Conservation (phyloP, 345 rosid genomes). For the Crucihimalaya himalaica region DNA sequence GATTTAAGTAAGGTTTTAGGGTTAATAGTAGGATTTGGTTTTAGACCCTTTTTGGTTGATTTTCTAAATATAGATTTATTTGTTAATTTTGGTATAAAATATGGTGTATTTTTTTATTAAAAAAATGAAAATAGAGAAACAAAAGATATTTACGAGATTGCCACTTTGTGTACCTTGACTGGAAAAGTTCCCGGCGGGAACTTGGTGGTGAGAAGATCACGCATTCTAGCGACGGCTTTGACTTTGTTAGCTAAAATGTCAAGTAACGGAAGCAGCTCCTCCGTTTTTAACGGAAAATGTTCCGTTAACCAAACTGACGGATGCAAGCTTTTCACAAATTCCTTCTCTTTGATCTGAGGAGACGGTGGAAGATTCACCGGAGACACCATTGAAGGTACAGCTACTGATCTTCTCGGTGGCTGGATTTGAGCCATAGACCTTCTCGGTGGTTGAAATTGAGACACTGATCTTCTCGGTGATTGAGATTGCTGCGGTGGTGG, state of each 20-base stretch:
- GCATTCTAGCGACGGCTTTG: slow-evolving; percentile 89
- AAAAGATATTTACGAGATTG: slow-evolving; percentile 20
- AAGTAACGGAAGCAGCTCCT: slow-evolving; percentile 85
- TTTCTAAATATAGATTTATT: not conserved
- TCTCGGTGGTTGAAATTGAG: slow-evolving; percentile 45
- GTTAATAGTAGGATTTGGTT: too few relatives aligned
- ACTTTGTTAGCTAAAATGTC: slow-evolving; percentile 94
- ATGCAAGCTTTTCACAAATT: slow-evolving; percentile 67
- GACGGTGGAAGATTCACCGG: slow-evolving; percentile 38
- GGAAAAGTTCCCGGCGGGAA: slow-evolving; percentile 97
- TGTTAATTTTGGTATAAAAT: not conserved
- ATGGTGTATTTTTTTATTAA: not conserved
- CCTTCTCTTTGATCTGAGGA: slow-evolving; percentile 84
- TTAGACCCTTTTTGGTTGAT: too few relatives aligned
- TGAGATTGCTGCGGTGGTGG: slow-evolving; percentile 30
- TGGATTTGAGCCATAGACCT: slow-evolving; percentile 40
- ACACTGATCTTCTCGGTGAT: slow-evolving; percentile 45
- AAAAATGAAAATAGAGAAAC: not conserved
- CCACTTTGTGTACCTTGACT: slow-evolving; percentile 69
- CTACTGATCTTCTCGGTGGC: slow-evolving; percentile 47
- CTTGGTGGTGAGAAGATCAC: slow-evolving; percentile 90
- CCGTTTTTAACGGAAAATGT: slow-evolving; percentile 87
- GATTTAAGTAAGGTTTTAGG: too few relatives aligned
- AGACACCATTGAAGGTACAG: slow-evolving; percentile 31
- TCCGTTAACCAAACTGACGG: slow-evolving; percentile 98